These are phyloP conservation scores for Paulownia fortunei DNA, from an alignment of 257 asterid species.

Conservation along the genomic window DNA sequence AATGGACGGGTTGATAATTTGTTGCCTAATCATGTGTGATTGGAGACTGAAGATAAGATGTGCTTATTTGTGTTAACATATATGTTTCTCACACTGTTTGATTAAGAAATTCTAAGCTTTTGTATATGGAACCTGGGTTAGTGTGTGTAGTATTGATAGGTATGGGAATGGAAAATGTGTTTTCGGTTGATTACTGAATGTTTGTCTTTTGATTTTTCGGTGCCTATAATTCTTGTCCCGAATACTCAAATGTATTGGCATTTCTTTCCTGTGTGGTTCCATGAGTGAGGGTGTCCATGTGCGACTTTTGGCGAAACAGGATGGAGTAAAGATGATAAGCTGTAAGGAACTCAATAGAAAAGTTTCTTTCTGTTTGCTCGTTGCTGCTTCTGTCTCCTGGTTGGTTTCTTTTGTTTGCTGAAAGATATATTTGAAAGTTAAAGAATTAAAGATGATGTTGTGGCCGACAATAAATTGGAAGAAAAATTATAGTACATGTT, in stretches of 20 bases:
- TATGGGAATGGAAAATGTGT: not conserved
- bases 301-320: not conserved
- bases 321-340: not conserved
- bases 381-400: too few species aligned
- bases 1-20: conserved; percentile 14
- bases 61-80: not conserved
- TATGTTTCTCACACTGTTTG: not conserved
- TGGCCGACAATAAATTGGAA: not conserved
- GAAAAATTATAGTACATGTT: too few species aligned
- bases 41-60: not conserved
- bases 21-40: not conserved
- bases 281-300: not conserved
- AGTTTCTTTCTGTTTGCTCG: not conserved
- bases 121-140: not conserved
- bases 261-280: not conserved
- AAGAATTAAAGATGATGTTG: not conserved
- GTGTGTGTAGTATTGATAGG: conserved; percentile 7
- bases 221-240: not conserved
- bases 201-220: not conserved
- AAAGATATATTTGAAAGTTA: not conserved
- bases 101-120: not conserved
- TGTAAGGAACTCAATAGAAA: not conserved
- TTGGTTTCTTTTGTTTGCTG: not conserved
- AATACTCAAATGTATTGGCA: conserved; percentile 5
- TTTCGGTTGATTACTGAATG: not conserved